Evolutionary conservation across 768 basidiomycete species (phyloP), one percentile per base, ranked within the genome.

Genomic region (Suillus lakei): DNA sequence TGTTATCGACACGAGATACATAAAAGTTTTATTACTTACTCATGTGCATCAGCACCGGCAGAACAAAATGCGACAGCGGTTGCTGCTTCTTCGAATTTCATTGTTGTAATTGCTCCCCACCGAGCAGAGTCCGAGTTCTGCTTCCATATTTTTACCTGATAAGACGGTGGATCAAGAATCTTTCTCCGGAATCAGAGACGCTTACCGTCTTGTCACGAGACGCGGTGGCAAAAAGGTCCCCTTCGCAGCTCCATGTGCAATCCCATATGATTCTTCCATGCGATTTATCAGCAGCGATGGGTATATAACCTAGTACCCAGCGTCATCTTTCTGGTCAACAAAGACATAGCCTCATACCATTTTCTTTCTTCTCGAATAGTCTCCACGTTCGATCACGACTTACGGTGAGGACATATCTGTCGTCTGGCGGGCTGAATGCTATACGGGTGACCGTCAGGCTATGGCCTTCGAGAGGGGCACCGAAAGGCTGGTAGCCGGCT

Each of bases 231-330:
- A 99, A 99, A 18, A 91, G 72, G 69, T 89, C 85, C 8, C 89
- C 88, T 69, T 93, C 90, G 1, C 79, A 72, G 1, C 91, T 84
- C 95, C 96, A 99, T 16, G 89, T 87, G 71, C 92, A 93, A 74
- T 99, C 98, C 95, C 98, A 96, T 41, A 99, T 91, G 71, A 99
- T 98, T 44, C 98, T 86, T 1, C 86, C 85, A 76, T 99, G 98
- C 0, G 93, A 89, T 78, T 93, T 97, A 64, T 95, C 88, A 18
- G 86, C 84, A 5, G 87, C 86, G 26, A 89, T 71, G 3, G 89
- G 87, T 9, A 80, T 67, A 73, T 88, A 96, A 1, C 86, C 93
- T 86, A 64, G 26, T 34, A 26, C 30, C n/a, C n/a, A 58, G 26
- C 10, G 36, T 55, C 54, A 41, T 23, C 1, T 32, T 67, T 63